Evolutionary conservation across 2,329 filamentous ascomycete genomes (phyloP).

Genomic region (Sporothrix mexicana): DNA sequence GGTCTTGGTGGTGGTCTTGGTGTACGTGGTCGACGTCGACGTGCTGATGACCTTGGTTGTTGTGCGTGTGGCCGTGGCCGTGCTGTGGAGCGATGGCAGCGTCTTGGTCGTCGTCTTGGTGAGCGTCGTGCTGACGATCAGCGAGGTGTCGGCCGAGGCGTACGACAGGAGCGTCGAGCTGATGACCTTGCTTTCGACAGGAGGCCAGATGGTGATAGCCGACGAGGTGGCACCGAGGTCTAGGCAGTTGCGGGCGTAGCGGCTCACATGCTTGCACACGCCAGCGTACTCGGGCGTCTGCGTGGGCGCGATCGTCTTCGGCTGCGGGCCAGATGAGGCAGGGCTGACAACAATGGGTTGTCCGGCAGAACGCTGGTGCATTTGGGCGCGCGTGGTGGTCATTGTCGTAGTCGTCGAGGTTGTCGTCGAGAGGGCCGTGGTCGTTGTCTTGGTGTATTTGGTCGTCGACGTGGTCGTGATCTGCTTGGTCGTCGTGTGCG

Average conservation of each 20-base stretch:
- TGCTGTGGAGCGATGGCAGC: conserved; percentile 29
- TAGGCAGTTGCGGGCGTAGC: conserved; percentile 16
- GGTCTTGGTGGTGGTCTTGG: conserved; percentile 16
- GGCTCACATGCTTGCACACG: background rate
- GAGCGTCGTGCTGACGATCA: conserved; percentile 21
- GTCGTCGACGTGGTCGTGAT: conserved; percentile 23
- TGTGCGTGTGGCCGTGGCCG: background rate
- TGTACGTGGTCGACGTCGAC: conserved; percentile 19
- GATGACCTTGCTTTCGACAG: background rate
- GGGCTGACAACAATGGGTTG: background rate
- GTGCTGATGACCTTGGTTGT: conserved; percentile 5
- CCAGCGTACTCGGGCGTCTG: conserved; percentile 10
- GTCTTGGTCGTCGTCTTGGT: conserved; percentile 25
- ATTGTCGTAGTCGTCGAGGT: conserved; percentile 1
- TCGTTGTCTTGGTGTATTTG: conserved; percentile 11
- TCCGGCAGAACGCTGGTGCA: too few species aligned
- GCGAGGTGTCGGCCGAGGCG: background rate
- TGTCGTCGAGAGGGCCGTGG: background rate
- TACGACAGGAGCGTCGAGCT: conserved; percentile 1
- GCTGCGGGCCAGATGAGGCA: background rate
- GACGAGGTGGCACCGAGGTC: conserved; percentile 1
- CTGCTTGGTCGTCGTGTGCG: conserved; percentile 25
- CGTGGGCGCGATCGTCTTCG: background rate
- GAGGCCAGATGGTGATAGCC: background rate
- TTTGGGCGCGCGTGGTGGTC: background rate